Percentiles rank a stretch among this genome's conserved stretches.
These are phyloP conservation scores for Volvox carteri DNA, from an alignment of 163 green algal genomes.

Conservation along the genomic window DNA sequence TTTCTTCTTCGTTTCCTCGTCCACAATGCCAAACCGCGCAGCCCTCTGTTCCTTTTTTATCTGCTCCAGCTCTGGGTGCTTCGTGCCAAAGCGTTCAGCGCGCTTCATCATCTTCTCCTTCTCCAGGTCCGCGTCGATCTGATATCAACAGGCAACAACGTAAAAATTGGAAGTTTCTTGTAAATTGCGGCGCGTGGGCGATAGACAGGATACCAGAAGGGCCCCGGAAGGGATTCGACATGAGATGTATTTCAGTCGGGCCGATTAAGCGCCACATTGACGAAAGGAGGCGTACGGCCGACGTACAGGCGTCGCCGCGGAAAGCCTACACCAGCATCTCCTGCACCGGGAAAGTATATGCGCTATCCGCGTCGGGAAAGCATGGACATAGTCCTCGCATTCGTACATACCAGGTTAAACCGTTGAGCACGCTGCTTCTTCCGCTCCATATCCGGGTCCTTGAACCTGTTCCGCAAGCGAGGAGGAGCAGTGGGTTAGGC, in stretches of 20 bases:
- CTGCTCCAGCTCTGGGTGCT: conserved; percentile 46
- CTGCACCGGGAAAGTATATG: no score
- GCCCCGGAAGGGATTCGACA: no score
- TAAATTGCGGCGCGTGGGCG: no score
- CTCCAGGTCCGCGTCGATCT: conserved; percentile 52
- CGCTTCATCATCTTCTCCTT: conserved; percentile 58
- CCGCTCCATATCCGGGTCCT: conserved; percentile 40
- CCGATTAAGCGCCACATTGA: no score
- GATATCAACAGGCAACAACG: background rate
- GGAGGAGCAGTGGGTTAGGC: no score
- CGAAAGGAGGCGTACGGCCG: no score
- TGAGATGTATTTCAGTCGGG: no score
- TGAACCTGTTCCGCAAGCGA: conserved; percentile 32
- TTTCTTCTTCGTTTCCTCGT: conserved; percentile 58
- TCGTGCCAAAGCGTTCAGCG: conserved; percentile 43
- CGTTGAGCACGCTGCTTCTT: conserved; percentile 47
- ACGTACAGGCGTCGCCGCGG: no score
- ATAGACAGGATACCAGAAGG: no score
- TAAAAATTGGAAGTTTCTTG: background rate
- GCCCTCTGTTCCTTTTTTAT: conserved; percentile 47
- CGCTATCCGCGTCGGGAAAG: no score
- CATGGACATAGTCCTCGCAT: no score
- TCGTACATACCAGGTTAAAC: conserved; percentile 30
- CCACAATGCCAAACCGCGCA: conserved; percentile 52
- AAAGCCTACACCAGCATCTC: no score